Evolutionary conservation across 2,329 filamentous ascomycete genomes (phyloP).

Genomic region (Sporothrix schenckii): DNA sequence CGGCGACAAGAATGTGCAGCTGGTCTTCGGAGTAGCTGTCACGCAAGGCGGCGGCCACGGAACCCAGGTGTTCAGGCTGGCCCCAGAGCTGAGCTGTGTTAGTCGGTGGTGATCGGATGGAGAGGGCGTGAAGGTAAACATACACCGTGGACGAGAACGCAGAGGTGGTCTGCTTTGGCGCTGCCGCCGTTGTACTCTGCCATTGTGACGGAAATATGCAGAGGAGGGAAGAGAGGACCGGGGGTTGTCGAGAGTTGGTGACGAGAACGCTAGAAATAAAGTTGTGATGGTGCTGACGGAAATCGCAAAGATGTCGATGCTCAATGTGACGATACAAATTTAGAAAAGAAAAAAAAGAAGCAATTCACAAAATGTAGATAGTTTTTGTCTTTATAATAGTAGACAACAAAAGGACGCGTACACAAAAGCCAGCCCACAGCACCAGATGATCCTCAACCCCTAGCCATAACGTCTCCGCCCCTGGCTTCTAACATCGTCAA

Average conservation of each 20-base stretch:
- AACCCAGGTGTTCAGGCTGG: conserved; percentile 72
- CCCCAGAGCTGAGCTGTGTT: conserved; percentile 66
- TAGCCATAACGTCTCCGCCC: neutral
- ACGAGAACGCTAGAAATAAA: neutral
- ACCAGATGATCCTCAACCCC: conserved; percentile 7
- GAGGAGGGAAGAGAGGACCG: neutral
- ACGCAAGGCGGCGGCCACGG: conserved; percentile 67
- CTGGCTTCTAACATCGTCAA: conserved; percentile 16
- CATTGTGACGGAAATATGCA: conserved; percentile 36
- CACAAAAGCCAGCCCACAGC: neutral
- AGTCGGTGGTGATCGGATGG: neutral
- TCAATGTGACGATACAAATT: neutral
- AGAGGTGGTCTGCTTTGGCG: conserved; percentile 67
- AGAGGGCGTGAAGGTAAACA: neutral
- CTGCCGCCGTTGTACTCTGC: conserved; percentile 57
- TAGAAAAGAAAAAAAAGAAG: neutral
- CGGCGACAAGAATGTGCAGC: conserved; percentile 70
- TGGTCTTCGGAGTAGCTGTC: conserved; percentile 62
- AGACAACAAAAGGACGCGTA: neutral
- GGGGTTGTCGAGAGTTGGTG: neutral
- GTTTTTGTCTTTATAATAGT: neutral
- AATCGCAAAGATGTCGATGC: neutral
- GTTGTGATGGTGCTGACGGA: conserved; percentile 5
- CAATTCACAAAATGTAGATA: neutral
- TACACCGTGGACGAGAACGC: conserved; percentile 77